Percentiles rank a stretch among this genome's conserved stretches.
Evolutionary conservation across 1,139 yeast species (phyloP).

Genomic region (Sugiyamaella grinbergsii): DNA sequence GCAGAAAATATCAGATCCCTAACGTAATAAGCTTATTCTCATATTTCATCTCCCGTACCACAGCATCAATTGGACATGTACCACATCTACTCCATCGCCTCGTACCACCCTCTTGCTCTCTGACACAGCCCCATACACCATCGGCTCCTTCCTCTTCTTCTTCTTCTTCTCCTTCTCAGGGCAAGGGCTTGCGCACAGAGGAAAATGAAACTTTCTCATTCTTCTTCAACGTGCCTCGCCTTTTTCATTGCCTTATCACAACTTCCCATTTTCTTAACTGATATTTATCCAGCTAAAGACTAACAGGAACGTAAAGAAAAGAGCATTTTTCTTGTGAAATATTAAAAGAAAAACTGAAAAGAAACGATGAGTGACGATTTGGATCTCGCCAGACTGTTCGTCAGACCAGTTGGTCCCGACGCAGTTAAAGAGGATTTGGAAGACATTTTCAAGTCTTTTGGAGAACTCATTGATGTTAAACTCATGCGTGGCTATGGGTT

Average conservation of each 20-base stretch:
- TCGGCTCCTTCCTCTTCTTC: too few relatives aligned
- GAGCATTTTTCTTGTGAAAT: too few relatives aligned
- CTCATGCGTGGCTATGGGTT: constrained; percentile 85
- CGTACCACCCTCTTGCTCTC: too few relatives aligned
- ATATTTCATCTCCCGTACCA: too few relatives aligned
- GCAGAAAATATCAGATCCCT: too few relatives aligned
- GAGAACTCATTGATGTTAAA: constrained; percentile 64
- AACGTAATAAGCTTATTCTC: too few relatives aligned
- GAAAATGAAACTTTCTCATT: neutral
- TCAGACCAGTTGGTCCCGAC: constrained; percentile 22
- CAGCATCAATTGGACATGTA: too few relatives aligned
- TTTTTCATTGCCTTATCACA: too few relatives aligned
- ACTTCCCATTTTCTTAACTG: neutral
- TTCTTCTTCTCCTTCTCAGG: too few relatives aligned
- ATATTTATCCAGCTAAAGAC: neutral
- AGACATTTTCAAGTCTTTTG: constrained; percentile 62
- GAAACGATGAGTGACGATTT: constrained; percentile 18
- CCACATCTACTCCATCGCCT: too few relatives aligned
- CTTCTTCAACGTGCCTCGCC: constrained; percentile 1
- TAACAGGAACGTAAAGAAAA: too few relatives aligned
- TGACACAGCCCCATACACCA: too few relatives aligned
- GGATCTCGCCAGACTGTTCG: constrained; percentile 20
- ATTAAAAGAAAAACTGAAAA: neutral
- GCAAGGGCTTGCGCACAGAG: neutral
- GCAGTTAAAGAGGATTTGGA: constrained; percentile 52